Evolutionary conservation across 345 rosid genomes (phyloP).

Genomic region (Acer campestre): DNA sequence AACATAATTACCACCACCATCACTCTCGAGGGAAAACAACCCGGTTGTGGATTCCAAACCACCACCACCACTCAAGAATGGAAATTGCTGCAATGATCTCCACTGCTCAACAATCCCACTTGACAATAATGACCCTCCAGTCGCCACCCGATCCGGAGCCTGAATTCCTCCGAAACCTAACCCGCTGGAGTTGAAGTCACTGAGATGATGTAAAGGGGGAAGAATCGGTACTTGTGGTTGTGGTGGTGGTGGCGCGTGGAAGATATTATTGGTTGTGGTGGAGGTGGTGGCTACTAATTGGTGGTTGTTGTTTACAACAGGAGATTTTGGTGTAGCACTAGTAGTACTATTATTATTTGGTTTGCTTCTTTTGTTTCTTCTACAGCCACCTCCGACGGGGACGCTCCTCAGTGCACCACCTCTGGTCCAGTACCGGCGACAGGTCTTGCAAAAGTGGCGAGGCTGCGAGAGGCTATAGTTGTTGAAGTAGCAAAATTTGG

Average conservation of each 20-base stretch:
- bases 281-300: background rate
- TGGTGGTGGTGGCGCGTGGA: slow-evolving; percentile 29
- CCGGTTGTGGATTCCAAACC: slow-evolving; percentile 31
- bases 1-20: slow-evolving; percentile 22
- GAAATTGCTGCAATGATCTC: slow-evolving; percentile 45
- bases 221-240: slow-evolving; percentile 36
- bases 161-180: slow-evolving; percentile 40
- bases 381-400: slow-evolving; percentile 73
- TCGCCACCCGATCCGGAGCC: slow-evolving; percentile 11
- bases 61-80: slow-evolving; percentile 31
- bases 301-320: slow-evolving; percentile 21
- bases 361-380: slow-evolving; percentile 63
- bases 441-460: slow-evolving; percentile 78
- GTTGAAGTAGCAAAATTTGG: slow-evolving; percentile 79
- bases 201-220: slow-evolving; percentile 45
- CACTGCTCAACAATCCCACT: slow-evolving; percentile 46
- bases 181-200: slow-evolving; percentile 34
- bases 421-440: slow-evolving; percentile 76
- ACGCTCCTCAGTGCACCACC: slow-evolving; percentile 80
- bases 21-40: slow-evolving; percentile 37
- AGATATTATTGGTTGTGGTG: slow-evolving; percentile 26
- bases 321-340: slow-evolving; percentile 51
- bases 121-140: slow-evolving; percentile 27
- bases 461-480: slow-evolving; percentile 79
- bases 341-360: slow-evolving; percentile 27